phyloP scores from a whole-genome alignment of 179 eudicot genomes.

The Corrigiola litoralis region DNA sequence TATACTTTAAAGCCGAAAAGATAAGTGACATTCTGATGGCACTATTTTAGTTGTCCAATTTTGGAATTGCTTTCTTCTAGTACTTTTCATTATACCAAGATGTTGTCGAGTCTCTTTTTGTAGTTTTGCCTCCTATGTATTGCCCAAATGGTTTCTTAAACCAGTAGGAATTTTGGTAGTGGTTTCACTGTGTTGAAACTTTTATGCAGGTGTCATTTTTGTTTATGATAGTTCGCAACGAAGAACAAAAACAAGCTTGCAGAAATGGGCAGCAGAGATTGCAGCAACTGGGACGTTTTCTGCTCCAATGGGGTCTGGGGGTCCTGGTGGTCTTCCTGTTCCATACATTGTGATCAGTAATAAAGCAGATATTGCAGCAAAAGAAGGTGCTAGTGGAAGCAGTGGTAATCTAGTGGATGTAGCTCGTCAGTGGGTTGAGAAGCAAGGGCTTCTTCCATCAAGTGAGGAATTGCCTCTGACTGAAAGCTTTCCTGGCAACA shows the following conservation, averaged over 20 bases:
- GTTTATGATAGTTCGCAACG: constrained; percentile 91
- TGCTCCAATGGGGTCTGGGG: constrained; percentile 82
- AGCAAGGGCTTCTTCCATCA: constrained; percentile 90
- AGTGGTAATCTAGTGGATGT: constrained; percentile 97
- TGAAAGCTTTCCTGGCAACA: constrained; percentile 85
- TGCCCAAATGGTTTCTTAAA: background rate
- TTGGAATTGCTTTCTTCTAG: too few species aligned
- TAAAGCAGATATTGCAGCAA: constrained; percentile 84
- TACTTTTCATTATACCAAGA: too few species aligned
- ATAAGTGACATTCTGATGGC: too few species aligned
- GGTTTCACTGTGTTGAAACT: background rate
- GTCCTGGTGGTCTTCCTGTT: constrained; percentile 93
- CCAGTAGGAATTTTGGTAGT: background rate
- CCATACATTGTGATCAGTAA: constrained; percentile 90
- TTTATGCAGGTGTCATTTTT: constrained; percentile 75
- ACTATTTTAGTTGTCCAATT: too few species aligned
- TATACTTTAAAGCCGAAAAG: too few species aligned
- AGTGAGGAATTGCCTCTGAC: constrained; percentile 85
- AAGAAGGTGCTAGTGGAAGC: constrained; percentile 74
- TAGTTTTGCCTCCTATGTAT: background rate
- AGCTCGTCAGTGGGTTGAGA: constrained; percentile 98
- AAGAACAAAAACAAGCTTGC: constrained; percentile 82
- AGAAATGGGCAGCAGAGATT: constrained; percentile 87
- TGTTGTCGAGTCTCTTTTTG: too few species aligned
- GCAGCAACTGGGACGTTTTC: constrained; percentile 86